Percentiles rank a stretch among this genome's conserved stretches.
Conservation (phyloP, 179 eudicot genomes). For the Spergularia azorica region DNA sequence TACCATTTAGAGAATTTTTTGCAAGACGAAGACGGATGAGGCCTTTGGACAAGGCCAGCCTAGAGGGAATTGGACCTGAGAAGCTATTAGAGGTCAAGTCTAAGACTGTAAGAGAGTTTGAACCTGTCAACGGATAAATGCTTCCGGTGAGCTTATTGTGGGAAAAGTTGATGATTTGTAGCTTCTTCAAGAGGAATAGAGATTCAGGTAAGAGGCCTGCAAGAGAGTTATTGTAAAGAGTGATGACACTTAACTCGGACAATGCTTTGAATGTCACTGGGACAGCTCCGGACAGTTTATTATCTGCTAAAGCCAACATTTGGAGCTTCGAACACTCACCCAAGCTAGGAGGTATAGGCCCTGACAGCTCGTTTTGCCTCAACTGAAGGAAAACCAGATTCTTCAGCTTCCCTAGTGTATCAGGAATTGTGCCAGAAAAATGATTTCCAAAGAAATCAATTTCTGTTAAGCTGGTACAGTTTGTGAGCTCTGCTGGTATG, state of each 20-base stretch:
- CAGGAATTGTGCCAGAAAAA: constrained; percentile 70
- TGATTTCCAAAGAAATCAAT: constrained; percentile 83
- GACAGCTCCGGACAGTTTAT: constrained; percentile 65
- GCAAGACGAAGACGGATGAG: constrained; percentile 78
- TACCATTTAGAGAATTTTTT: constrained; percentile 56
- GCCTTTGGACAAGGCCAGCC: constrained; percentile 54
- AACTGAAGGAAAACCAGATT: constrained; percentile 66
- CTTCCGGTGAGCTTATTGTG: constrained; percentile 65
- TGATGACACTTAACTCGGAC: constrained; percentile 58
- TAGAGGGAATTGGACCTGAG: constrained; percentile 63
- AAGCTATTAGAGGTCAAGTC: constrained; percentile 81
- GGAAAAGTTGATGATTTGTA: constrained; percentile 71
- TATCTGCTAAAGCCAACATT: constrained; percentile 66
- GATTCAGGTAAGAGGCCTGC: constrained; percentile 78
- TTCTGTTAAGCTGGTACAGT: constrained; percentile 63
- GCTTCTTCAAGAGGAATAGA: constrained; percentile 59
- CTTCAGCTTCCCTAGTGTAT: constrained; percentile 62
- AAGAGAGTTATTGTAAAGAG: constrained; percentile 87
- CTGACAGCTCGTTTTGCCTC: constrained; percentile 80
- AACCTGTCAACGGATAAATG: constrained; percentile 67
- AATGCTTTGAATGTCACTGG: constrained; percentile 65
- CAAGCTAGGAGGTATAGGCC: constrained; percentile 66
- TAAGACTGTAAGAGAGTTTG: constrained; percentile 53
- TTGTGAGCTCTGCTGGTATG: constrained; percentile 70
- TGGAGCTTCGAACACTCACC: constrained; percentile 75